phyloP scores from a whole-genome alignment of 2,329 filamentous ascomycete species.

The Fusarium goolgardi region DNA sequence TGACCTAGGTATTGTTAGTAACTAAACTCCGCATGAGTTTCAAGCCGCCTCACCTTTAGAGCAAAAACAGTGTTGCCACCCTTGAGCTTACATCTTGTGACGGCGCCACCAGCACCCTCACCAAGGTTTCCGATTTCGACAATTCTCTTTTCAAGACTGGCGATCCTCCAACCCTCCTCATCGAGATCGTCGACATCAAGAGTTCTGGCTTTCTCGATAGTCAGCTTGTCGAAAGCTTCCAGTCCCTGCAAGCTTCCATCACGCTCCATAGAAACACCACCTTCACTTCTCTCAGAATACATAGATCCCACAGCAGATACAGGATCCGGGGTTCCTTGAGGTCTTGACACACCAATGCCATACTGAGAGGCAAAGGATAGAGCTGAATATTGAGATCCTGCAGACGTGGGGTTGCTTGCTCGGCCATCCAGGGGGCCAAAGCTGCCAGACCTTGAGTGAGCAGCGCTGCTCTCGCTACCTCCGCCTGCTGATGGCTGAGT shows the following conservation, averaged over 20 bases:
- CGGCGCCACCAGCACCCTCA: conserved; percentile 94
- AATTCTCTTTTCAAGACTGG: conserved; percentile 88
- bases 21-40: neutral
- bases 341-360: conserved; percentile 72
- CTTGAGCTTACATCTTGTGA: conserved; percentile 89
- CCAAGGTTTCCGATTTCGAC: conserved; percentile 89
- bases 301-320: conserved; percentile 88
- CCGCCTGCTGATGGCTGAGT: conserved; percentile 75
- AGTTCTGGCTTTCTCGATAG: conserved; percentile 82
- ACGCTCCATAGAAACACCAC: conserved; percentile 80
- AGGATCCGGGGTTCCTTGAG: conserved; percentile 81
- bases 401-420: conserved; percentile 84
- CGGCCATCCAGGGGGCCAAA: conserved; percentile 81
- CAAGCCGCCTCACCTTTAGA: conserved; percentile 76
- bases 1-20: conserved; percentile 72
- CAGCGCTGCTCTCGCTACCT: conserved; percentile 81
- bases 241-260: conserved; percentile 83
- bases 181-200: conserved; percentile 95
- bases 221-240: conserved; percentile 82
- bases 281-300: conserved; percentile 83
- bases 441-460: conserved; percentile 85
- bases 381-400: conserved; percentile 86
- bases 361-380: conserved; percentile 82
- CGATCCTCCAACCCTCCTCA: conserved; percentile 94
- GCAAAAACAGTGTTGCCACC: conserved; percentile 96